A percentile compares a stretch with the other conserved stretches of the same genome.
These are phyloP conservation scores for Nigrospora oryzae DNA, from an alignment of 2,329 filamentous ascomycete genomes.

Conservation along the genomic window DNA sequence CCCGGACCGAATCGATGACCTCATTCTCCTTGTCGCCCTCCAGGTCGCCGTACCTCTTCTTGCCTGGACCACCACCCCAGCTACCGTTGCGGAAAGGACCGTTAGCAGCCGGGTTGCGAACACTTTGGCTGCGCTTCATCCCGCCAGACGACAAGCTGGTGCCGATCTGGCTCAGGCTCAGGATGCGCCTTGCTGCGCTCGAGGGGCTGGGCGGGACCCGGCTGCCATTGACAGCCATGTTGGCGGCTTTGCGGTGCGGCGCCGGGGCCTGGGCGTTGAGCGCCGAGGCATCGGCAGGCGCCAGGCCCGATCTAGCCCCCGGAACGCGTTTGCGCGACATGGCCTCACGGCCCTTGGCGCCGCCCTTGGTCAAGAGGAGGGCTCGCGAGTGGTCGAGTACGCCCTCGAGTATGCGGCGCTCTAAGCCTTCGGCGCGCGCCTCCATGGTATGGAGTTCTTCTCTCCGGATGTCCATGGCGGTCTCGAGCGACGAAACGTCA, in stretches of 20 bases:
- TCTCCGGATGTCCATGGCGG: constrained; percentile 76
- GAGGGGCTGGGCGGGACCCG: constrained; percentile 36
- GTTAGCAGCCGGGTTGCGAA: constrained; percentile 48
- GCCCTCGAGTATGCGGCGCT: constrained; percentile 87
- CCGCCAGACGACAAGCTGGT: constrained; percentile 59
- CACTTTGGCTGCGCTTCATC: constrained; percentile 71
- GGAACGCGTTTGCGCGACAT: constrained; percentile 51
- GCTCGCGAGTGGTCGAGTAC: constrained; percentile 94
- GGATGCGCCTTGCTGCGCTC: constrained; percentile 66
- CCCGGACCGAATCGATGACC: constrained; percentile 38
- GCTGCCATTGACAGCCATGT: constrained; percentile 45
- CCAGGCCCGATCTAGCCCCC: constrained; percentile 28
- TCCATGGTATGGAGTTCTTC: constrained; percentile 93
- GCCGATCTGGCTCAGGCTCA: constrained; percentile 84
- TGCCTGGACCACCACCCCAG: constrained; percentile 42
- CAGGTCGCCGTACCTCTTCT: constrained; percentile 39
- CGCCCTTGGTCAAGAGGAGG: constrained; percentile 66
- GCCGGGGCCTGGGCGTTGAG: constrained; percentile 13
- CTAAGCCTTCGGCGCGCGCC: constrained; percentile 74
- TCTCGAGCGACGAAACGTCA: constrained; percentile 86
- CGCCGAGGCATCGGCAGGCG: constrained; percentile 18
- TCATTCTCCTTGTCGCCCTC: constrained; percentile 49
- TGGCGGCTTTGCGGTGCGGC: constrained; percentile 27
- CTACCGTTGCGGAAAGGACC: constrained; percentile 56
- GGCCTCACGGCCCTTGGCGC: constrained; percentile 37